Evolutionary conservation across 2,329 filamentous ascomycete genomes (phyloP).

Genomic region (Penicillium concentricum): DNA sequence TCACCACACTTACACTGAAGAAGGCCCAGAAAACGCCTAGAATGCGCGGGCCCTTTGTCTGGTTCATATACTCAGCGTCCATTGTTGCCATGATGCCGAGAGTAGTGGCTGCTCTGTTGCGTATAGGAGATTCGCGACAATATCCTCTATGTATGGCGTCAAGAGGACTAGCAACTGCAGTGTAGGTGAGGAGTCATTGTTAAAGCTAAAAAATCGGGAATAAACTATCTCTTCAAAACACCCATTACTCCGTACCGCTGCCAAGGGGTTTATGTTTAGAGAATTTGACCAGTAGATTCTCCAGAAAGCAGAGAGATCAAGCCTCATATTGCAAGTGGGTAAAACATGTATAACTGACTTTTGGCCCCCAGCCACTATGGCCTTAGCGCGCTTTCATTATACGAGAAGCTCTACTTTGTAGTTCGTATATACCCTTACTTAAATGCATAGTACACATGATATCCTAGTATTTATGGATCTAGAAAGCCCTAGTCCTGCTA

Average conservation of each 20-base stretch:
- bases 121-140: background rate
- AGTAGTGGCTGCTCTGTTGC: background rate
- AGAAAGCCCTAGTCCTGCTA: background rate
- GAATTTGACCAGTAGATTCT: background rate
- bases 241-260: too few species aligned
- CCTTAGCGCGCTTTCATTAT: background rate
- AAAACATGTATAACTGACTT: background rate
- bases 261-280: background rate
- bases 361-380: background rate
- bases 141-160: background rate
- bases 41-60: conserved; percentile 37
- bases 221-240: background rate
- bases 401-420: too few species aligned
- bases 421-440: background rate
- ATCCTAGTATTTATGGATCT: too few species aligned
- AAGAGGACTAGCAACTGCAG: background rate
- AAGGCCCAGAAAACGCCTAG: conserved; percentile 31
- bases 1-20: conserved; percentile 27
- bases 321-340: background rate
- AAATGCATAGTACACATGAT: background rate
- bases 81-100: background rate
- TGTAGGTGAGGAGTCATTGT: background rate
- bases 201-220: background rate
- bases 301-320: too few species aligned
- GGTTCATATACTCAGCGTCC: background rate